Conservation (phyloP, 1,284 basidiomycete species). For the Sparassis latifolia region DNA sequence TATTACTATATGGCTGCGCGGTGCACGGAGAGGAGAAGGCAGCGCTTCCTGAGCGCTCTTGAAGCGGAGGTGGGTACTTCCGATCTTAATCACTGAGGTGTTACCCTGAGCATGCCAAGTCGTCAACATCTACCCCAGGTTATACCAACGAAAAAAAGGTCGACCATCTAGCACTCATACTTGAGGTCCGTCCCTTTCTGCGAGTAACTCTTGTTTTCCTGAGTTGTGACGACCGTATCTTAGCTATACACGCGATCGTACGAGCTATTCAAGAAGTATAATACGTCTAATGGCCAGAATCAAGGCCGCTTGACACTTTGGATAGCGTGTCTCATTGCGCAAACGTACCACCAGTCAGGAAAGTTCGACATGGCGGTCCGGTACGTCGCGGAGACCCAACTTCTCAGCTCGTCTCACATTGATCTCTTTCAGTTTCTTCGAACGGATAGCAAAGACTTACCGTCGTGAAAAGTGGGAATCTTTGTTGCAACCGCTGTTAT, state of each 20-base stretch:
- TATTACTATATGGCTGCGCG: conserved; percentile 87
- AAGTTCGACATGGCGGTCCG: conserved; percentile 81
- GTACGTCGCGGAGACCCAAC: conserved; percentile 31
- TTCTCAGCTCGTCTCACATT: too few species aligned
- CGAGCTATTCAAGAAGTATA: conserved; percentile 79
- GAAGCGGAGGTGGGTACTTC: conserved; percentile 47
- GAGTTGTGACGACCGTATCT: neutral
- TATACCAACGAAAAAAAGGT: conserved; percentile 86
- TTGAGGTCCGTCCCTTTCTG: conserved; percentile 53
- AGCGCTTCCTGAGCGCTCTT: conserved; percentile 55
- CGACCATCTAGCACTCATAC: conserved; percentile 73
- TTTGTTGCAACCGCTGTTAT: conserved; percentile 66
- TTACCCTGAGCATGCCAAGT: conserved; percentile 3
- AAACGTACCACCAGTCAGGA: conserved; percentile 69
- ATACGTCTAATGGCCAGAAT: conserved; percentile 34
- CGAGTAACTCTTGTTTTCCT: neutral
- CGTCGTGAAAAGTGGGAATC: conserved; percentile 72
- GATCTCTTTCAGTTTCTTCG: conserved; percentile 63
- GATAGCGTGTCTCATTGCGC: conserved; percentile 82
- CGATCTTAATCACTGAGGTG: neutral
- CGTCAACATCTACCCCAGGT: conserved; percentile 41
- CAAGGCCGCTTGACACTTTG: conserved; percentile 75
- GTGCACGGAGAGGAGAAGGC: conserved; percentile 71
- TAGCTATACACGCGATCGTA: conserved; percentile 89
- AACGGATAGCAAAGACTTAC: conserved; percentile 81